Evolutionary conservation across 345 rosid genomes (phyloP).

Genomic region (Aquilaria sinensis): DNA sequence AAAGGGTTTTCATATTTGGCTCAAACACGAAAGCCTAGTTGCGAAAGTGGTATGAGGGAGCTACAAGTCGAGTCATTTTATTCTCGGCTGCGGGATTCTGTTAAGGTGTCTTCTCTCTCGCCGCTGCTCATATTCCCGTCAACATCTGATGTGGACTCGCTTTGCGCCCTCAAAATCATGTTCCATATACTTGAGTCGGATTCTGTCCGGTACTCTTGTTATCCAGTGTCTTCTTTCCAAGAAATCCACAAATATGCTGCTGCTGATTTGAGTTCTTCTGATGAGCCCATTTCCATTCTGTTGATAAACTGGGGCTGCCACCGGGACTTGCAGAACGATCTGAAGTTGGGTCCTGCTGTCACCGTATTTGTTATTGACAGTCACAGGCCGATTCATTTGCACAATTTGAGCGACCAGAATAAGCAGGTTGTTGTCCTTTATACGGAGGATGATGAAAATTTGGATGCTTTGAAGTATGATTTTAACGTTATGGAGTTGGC

Average conservation of each 20-base stretch:
- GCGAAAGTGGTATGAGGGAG: constrained; percentile 70
- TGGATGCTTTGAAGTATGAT: constrained; percentile 79
- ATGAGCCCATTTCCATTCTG: constrained; percentile 47
- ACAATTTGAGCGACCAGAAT: constrained; percentile 67
- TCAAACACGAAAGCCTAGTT: constrained; percentile 10
- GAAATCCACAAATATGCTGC: constrained; percentile 72
- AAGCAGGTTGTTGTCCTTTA: constrained; percentile 77
- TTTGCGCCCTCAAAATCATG: constrained; percentile 79
- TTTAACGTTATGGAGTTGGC: constrained; percentile 76
- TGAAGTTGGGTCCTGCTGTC: constrained; percentile 48
- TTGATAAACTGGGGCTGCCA: constrained; percentile 94
- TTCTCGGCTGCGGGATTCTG: constrained; percentile 67
- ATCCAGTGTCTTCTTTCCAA: constrained; percentile 82
- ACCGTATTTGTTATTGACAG: constrained; percentile 87
- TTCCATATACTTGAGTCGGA: constrained; percentile 86
- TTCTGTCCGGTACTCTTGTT: constrained; percentile 87
- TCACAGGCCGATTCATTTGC: constrained; percentile 92
- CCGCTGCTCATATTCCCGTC: constrained; percentile 91
- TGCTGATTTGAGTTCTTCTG: constrained; percentile 45
- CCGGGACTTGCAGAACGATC: constrained; percentile 54
- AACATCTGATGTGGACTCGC: constrained; percentile 83
- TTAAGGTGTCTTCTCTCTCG: constrained; percentile 39
- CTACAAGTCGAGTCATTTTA: constrained; percentile 61
- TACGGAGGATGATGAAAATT: constrained; percentile 73
- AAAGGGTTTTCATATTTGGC: neutral